A percentile compares a stretch with the other conserved stretches of the same genome.
phyloP scores from a whole-genome alignment of 2,329 filamentous ascomycete species.

The Tolypocladium tropicale region DNA sequence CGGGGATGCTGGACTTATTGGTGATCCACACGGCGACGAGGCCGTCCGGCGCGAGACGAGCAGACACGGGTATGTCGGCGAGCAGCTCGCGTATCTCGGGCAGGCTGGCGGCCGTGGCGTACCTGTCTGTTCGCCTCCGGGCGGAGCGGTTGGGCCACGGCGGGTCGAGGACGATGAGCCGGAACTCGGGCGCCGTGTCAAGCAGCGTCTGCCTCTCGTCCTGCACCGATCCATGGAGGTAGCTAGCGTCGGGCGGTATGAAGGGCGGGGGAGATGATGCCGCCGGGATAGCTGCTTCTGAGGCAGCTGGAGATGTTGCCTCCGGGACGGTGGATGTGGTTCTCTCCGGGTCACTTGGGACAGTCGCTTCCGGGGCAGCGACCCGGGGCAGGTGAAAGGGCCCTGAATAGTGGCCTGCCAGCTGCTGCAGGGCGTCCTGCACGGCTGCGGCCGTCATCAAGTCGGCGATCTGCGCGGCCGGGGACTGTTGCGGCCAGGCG shows the following conservation, averaged over 20 bases:
- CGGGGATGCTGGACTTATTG: slow-evolving; percentile 52
- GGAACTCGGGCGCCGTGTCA: slow-evolving; percentile 40
- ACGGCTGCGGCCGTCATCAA: slow-evolving; percentile 40
- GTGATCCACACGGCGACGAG: slow-evolving; percentile 69
- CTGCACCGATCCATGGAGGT: slow-evolving; percentile 39
- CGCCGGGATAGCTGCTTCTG: neutral
- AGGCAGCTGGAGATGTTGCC: too few relatives aligned
- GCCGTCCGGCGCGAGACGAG: slow-evolving; percentile 40
- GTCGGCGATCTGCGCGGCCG: slow-evolving; percentile 40
- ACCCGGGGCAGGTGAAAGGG: slow-evolving; percentile 37
- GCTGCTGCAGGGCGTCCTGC: slow-evolving; percentile 30
- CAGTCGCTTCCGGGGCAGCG: neutral
- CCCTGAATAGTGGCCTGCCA: slow-evolving; percentile 24
- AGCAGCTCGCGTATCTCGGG: slow-evolving; percentile 39
- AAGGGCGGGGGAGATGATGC: slow-evolving; percentile 8
- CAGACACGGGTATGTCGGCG: slow-evolving; percentile 43
- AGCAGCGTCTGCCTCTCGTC: slow-evolving; percentile 30
- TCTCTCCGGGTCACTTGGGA: too few relatives aligned
- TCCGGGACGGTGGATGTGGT: too few relatives aligned
- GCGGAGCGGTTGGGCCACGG: slow-evolving; percentile 76
- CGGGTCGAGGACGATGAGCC: slow-evolving; percentile 63
- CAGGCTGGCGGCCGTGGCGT: slow-evolving; percentile 34
- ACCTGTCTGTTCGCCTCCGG: slow-evolving; percentile 42
- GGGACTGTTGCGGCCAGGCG: slow-evolving; percentile 21
- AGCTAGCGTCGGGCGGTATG: slow-evolving; percentile 31